A percentile compares a stretch with the other conserved stretches of the same genome.
phyloP scores from a whole-genome alignment of 2,329 filamentous ascomycete genomes.

The Talaromyces sp. region DNA sequence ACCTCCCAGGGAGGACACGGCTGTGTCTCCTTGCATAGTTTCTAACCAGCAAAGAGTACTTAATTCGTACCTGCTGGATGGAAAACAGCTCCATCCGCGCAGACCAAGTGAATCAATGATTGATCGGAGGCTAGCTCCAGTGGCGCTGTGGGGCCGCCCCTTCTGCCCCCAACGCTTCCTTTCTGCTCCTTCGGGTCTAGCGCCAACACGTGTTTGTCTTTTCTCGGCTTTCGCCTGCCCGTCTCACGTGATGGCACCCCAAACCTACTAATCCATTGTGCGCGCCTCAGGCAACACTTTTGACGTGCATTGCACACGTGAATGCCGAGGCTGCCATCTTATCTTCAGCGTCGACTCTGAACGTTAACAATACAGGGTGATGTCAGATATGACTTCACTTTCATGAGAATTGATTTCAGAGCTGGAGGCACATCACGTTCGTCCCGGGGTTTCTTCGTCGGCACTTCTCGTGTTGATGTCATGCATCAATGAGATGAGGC shows the following conservation, averaged over 20 bases:
- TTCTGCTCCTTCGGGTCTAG: neutral
- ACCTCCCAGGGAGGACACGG: too few species aligned
- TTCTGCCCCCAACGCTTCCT: slow-evolving; percentile 12
- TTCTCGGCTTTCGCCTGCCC: neutral
- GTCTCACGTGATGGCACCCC: neutral
- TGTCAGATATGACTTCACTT: neutral
- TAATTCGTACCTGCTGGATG: too few species aligned
- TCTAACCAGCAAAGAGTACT: too few species aligned
- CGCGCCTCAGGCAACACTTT: neutral
- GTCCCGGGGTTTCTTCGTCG: neutral
- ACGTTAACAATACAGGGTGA: neutral
- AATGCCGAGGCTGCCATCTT: neutral
- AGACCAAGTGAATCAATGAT: neutral
- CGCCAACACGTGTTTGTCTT: neutral
- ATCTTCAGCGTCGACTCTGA: neutral
- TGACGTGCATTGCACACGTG: neutral
- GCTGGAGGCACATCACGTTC: neutral
- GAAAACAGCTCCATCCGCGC: neutral
- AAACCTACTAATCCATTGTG: neutral
- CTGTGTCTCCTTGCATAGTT: too few species aligned
- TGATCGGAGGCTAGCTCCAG: slow-evolving; percentile 6
- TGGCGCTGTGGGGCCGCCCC: slow-evolving; percentile 8
- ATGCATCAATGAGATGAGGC: neutral
- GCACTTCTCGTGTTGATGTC: neutral
- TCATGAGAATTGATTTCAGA: neutral